Base-by-base conservation (phyloP, 108 stramenopile genomes). In the Seminavis robusta region DNA sequence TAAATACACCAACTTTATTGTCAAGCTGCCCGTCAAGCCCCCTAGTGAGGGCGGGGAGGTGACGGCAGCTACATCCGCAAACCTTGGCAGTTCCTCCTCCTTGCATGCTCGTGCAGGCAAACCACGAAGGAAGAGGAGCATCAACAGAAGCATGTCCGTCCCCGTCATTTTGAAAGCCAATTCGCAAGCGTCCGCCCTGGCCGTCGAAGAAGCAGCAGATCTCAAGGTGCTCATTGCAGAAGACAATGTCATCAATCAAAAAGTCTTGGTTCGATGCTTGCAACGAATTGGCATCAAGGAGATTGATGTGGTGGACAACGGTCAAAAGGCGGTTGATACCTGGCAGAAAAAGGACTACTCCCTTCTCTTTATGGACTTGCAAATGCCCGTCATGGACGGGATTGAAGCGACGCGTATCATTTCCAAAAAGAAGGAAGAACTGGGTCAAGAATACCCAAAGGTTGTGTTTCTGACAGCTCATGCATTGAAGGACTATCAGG, bases 371-470 rank as follows among this genome's bases (percentile, higher is more conserved):
- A 76, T 76, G 74, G 74, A 76, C 42, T 39, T 65, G 64, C 69
- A 70, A 30, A 76, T 76, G 74, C 74, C 74, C 6, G 44, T 65
- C 42, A 61, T 76, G 74, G 68, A 62, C 38, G 74, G 74, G 4
- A 26, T 68, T 25, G 62, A 76, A 17, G 71, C 71, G 3, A 55
- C 52, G 13, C n/a, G 27, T 8, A 32, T 49, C 50, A 73, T 73
- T 36, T 33, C 48, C n/a, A 62, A 51, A 29, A 40, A 42, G 25
- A 33, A 47, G 39, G 31, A 45, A 6, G 13, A 13, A 10, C 11
- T 13, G 13, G 36, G 13, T 13, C 36, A 37, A 37, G 51, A 62
- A 3, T 71, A 1, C 70, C 70, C 33, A 61, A 73, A 60, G 37
- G 43, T 73, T 49, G 43, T 65, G 2, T 73, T 73, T 47, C 37